These are phyloP conservation scores for Cyclotella kingstonii DNA, from an alignment of 108 stramenopile species.

Conservation along the genomic window DNA sequence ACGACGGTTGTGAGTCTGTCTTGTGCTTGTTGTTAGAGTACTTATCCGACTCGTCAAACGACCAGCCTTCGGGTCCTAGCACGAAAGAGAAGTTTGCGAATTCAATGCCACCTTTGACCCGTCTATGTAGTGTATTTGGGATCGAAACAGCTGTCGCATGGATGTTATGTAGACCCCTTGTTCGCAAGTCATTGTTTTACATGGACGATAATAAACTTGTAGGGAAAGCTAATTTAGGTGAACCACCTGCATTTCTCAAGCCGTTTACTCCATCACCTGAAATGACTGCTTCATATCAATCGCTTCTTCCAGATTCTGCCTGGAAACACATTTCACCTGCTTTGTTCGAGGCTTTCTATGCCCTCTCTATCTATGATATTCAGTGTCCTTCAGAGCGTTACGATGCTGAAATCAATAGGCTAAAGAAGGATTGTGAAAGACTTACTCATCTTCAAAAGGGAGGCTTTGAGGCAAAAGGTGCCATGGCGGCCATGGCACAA, in stretches of 20 bases:
- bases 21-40: slow-evolving; percentile 78
- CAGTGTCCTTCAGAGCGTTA: slow-evolving; percentile 68
- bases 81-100: slow-evolving; percentile 53
- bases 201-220: slow-evolving; percentile 34
- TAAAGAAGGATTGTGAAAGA: slow-evolving; percentile 71
- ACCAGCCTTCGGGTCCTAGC: slow-evolving; percentile 19
- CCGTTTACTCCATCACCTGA: slow-evolving; percentile 20
- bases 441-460: slow-evolving; percentile 48
- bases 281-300: slow-evolving; percentile 21
- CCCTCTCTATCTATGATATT: slow-evolving; percentile 69
- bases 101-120: slow-evolving; percentile 57
- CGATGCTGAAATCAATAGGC: slow-evolving; percentile 54
- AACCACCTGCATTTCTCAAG: slow-evolving; percentile 25
- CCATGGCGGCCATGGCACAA: slow-evolving; percentile 38
- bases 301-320: slow-evolving; percentile 41
- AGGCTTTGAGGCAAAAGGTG: slow-evolving; percentile 24
- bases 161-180: slow-evolving; percentile 68
- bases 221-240: slow-evolving; percentile 15
- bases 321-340: slow-evolving; percentile 53
- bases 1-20: slow-evolving; percentile 73
- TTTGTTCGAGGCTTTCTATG: slow-evolving; percentile 77
- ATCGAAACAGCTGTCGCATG: slow-evolving; percentile 65
- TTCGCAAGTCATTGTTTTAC: slow-evolving; percentile 46
- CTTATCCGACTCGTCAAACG: slow-evolving; percentile 52
- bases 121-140: slow-evolving; percentile 48